Conservation (phyloP, 2,329 filamentous ascomycete species). For the Aulographum hederae region DNA sequence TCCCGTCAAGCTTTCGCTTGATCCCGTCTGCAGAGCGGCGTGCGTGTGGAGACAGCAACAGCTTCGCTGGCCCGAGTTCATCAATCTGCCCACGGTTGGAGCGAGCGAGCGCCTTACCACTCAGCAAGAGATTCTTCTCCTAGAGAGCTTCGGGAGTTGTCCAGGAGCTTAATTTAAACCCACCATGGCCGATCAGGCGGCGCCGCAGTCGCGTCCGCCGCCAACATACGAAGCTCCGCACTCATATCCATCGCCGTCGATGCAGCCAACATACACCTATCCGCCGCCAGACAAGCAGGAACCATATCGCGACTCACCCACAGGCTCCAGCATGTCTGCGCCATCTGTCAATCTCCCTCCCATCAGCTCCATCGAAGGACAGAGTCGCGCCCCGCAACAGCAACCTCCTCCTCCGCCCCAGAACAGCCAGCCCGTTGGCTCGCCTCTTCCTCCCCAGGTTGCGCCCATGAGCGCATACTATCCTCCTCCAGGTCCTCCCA, state of each 20-base stretch:
- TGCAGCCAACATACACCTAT: neutral
- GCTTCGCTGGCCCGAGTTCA: too few species aligned
- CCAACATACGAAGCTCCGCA: constrained; percentile 26
- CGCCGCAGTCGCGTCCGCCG: constrained; percentile 13
- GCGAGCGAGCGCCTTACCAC: neutral
- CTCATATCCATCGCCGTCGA: constrained; percentile 31
- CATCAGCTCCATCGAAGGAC: constrained; percentile 29
- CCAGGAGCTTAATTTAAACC: constrained; percentile 2
- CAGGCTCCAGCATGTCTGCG: constrained; percentile 23
- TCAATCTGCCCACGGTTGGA: too few species aligned
- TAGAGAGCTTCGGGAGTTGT: too few species aligned
- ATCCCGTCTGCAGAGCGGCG: too few species aligned
- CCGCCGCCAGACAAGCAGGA: constrained; percentile 9
- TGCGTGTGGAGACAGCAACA: too few species aligned
- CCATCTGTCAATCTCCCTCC: constrained; percentile 30
- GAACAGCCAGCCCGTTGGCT: constrained; percentile 24
- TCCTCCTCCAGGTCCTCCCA: constrained; percentile 18
- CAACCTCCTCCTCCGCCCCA: constrained; percentile 8
- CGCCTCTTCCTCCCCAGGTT: constrained; percentile 34
- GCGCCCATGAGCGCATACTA: constrained; percentile 35
- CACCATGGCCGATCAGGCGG: constrained; percentile 13
- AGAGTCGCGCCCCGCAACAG: constrained; percentile 14
- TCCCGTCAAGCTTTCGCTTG: too few species aligned
- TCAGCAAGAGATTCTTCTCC: neutral
- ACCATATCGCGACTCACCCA: constrained; percentile 27